Conservation (phyloP, 2,329 filamentous ascomycete species). For the Pseudocercospora macadamiae region DNA sequence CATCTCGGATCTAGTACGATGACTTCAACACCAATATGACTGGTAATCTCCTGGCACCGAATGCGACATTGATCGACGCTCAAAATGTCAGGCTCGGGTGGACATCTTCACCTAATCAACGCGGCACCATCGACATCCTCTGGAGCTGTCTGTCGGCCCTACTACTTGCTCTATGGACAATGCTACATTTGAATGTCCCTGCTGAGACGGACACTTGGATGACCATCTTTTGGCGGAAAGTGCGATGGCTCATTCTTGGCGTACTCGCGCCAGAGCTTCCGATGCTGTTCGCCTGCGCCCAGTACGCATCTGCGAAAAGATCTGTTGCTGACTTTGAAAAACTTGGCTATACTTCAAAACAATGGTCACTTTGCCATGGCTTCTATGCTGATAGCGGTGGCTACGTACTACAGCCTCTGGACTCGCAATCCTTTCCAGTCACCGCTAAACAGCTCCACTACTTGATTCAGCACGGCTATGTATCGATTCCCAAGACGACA, state of each 20-base stretch:
- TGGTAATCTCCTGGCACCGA: background rate
- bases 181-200: background rate
- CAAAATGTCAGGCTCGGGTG: background rate
- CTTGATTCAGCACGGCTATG: background rate
- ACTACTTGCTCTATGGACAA: background rate
- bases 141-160: background rate
- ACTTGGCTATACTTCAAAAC: background rate
- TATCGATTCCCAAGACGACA: background rate
- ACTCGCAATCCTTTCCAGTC: background rate
- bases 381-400: background rate
- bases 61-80: background rate
- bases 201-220: background rate
- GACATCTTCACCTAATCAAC: background rate
- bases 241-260: background rate
- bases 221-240: background rate
- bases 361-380: background rate
- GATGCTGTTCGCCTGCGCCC: background rate
- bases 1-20: background rate
- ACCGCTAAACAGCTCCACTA: background rate
- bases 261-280: background rate
- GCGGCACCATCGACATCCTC: background rate
- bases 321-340: background rate
- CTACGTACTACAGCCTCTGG: background rate
- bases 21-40: background rate
- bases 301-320: background rate